Percentiles rank a stretch among this genome's conserved stretches.
These are phyloP conservation scores for Edaphochlamys debaryana DNA, from an alignment of 139 green algal genomes.

Conservation along the genomic window DNA sequence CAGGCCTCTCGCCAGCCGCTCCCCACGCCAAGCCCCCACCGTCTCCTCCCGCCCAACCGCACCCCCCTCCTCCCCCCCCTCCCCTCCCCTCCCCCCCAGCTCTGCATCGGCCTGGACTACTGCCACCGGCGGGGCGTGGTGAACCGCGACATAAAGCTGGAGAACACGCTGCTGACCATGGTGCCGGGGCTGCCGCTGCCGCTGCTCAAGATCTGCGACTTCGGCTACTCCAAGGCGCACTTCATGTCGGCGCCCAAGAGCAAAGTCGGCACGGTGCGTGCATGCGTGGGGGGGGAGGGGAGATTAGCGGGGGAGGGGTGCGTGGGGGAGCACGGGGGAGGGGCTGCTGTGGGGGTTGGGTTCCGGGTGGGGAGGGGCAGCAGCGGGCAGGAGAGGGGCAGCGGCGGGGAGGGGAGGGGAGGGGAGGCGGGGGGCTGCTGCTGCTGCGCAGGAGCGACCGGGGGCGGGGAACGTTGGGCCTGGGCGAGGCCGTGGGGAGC, in stretches of 20 bases:
- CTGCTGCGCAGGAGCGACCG: no score
- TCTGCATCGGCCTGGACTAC: conserved; percentile 84
- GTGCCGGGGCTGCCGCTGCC: conserved; percentile 67
- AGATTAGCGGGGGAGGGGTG: neutral
- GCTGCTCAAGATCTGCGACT: conserved; percentile 98
- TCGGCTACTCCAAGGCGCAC: conserved; percentile 87
- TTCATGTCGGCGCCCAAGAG: conserved; percentile 85
- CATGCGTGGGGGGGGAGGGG: neutral
- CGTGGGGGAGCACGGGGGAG: neutral
- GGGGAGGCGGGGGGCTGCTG: no score
- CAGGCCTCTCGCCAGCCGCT: no score
- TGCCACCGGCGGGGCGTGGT: conserved; percentile 91
- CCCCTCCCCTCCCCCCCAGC: neutral
- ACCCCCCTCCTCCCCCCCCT: neutral
- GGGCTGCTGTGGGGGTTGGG: neutral
- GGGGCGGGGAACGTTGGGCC: no score
- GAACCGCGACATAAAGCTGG: conserved; percentile 92
- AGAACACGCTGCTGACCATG: conserved; percentile 94
- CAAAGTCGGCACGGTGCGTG: conserved; percentile 84
- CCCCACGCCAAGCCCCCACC: no score
- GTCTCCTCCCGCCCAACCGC: no score
- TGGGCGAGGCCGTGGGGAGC: no score
- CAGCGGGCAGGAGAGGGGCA: neutral
- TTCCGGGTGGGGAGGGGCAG: neutral
- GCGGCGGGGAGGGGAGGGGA: no score